phyloP scores from a whole-genome alignment of 768 basidiomycete species.

The Tulasnella sp. region DNA sequence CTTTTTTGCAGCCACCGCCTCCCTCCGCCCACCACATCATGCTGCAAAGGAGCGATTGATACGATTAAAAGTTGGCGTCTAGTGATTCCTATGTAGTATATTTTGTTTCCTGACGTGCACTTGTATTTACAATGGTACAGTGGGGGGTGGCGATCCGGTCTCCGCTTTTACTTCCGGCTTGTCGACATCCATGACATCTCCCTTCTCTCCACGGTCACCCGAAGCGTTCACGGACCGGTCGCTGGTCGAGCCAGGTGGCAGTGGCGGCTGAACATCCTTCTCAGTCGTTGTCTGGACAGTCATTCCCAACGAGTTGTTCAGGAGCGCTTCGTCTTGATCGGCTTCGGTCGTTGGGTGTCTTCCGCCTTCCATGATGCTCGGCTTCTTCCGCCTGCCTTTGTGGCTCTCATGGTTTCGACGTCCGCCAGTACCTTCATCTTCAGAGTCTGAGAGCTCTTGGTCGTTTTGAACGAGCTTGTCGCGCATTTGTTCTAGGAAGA shows the following conservation, averaged over 20 bases:
- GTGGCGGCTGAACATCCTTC: neutral
- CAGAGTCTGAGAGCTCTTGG: conserved; percentile 91
- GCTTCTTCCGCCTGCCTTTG: neutral
- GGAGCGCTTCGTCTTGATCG: conserved; percentile 3
- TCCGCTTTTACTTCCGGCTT: neutral
- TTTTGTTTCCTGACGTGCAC: neutral
- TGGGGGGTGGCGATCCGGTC: neutral
- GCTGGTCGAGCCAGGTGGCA: neutral
- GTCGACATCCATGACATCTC: neutral
- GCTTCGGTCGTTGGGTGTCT: conserved; percentile 11
- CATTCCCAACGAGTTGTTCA: conserved; percentile 1
- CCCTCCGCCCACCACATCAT: neutral
- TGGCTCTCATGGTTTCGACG: conserved; percentile 51
- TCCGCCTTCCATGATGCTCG: conserved; percentile 26
- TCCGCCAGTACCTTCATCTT: conserved; percentile 92
- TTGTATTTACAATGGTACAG: neutral
- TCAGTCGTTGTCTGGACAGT: neutral
- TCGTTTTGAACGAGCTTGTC: conserved; percentile 81
- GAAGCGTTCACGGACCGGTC: neutral
- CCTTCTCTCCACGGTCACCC: neutral
- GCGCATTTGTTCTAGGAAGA: conserved; percentile 53
- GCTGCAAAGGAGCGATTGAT: neutral
- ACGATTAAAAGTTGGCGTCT: neutral
- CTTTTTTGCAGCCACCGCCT: neutral
- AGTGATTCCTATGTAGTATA: neutral